phyloP scores from a whole-genome alignment of 352 stramenopile species.

The Blastocystis hominis region DNA sequence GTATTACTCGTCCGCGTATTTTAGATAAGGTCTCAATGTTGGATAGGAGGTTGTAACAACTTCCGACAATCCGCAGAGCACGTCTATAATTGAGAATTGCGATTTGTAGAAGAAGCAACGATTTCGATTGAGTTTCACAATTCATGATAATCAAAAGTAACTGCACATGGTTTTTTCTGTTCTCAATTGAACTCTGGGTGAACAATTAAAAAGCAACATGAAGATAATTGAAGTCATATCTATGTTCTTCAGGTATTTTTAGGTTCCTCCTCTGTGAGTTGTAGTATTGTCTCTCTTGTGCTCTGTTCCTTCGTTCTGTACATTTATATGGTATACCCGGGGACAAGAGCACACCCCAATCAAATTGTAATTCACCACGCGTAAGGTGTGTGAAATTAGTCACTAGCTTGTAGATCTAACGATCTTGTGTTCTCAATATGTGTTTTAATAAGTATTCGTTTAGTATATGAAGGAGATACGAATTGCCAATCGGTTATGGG shows the following conservation, averaged over 20 bases:
- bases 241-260: background rate
- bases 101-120: too few species aligned
- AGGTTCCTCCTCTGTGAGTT: background rate
- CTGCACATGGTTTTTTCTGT: background rate
- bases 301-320: background rate
- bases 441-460: slow-evolving; percentile 14
- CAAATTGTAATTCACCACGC: slow-evolving; percentile 52
- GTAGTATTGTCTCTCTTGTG: slow-evolving; percentile 37
- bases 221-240: background rate
- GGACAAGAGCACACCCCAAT: slow-evolving; percentile 45
- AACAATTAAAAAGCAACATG: background rate
- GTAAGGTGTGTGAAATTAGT: background rate
- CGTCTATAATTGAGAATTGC: too few species aligned
- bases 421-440: background rate
- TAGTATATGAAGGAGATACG: slow-evolving; percentile 3
- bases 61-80: too few species aligned
- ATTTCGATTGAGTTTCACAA: background rate
- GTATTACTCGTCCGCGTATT: too few species aligned
- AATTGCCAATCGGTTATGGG: background rate
- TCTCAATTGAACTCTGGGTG: background rate
- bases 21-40: too few species aligned
- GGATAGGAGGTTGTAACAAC: too few species aligned
- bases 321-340: slow-evolving; percentile 16
- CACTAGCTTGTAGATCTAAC: background rate
- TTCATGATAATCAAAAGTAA: slow-evolving; percentile 28